phyloP scores from a whole-genome alignment of 1,284 basidiomycete species.

The Moesziomyces sp. region DNA sequence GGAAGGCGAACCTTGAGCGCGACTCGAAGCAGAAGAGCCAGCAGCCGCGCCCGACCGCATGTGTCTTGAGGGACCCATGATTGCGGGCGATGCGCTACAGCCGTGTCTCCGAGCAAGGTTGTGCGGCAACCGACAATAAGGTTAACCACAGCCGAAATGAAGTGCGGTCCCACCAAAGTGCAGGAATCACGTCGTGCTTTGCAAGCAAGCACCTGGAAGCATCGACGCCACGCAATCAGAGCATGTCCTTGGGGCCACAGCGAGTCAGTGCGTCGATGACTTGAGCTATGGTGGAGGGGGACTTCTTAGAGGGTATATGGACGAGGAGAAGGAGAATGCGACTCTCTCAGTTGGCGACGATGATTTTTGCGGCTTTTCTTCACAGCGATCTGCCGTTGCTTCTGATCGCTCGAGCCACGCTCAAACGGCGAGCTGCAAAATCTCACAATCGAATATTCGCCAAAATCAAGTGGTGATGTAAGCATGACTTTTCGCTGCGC shows the following conservation, averaged over 20 bases:
- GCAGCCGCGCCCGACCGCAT: conserved; percentile 13
- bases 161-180: conserved; percentile 3
- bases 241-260: conserved; percentile 10
- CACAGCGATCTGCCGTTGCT: neutral
- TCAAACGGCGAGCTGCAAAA: no score
- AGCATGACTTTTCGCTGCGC: neutral
- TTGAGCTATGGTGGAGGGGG: no score
- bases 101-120: neutral
- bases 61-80: conserved; percentile 43
- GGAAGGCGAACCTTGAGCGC: conserved; percentile 12
- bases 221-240: conserved; percentile 7
- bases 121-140: conserved; percentile 11
- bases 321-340: neutral
- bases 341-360: neutral
- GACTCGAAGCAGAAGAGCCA: conserved; percentile 14
- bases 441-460: no score
- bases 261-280: no score
- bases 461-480: neutral
- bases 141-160: conserved; percentile 22
- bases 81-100: conserved; percentile 1
- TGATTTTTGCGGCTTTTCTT: neutral
- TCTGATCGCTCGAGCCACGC: neutral
- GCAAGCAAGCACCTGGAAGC: conserved; percentile 3
- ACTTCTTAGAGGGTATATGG: no score
- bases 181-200: conserved; percentile 9